These are phyloP conservation scores for Plenodomus lindquistii DNA, from an alignment of 2,329 filamentous ascomycete species.

Conservation along the genomic window DNA sequence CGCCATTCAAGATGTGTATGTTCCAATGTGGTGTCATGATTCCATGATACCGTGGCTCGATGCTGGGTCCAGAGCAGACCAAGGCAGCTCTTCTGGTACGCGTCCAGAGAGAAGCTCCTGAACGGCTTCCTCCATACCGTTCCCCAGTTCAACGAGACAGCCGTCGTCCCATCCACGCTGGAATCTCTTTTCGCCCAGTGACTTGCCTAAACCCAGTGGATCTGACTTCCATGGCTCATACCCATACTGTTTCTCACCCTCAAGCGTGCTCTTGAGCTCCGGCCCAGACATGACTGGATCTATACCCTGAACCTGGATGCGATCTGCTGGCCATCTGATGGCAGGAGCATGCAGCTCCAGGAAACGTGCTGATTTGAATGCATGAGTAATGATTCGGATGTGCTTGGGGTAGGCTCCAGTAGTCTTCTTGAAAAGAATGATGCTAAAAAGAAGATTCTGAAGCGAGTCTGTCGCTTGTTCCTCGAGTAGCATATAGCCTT, in stretches of 20 bases:
- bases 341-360: slow-evolving; percentile 47
- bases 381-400: slow-evolving; percentile 52
- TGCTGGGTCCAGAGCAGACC: slow-evolving; percentile 12
- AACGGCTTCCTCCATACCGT: slow-evolving; percentile 35
- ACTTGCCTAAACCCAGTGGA: slow-evolving; percentile 42
- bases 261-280: slow-evolving; percentile 42
- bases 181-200: slow-evolving; percentile 45
- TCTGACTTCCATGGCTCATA: slow-evolving; percentile 46
- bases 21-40: neutral
- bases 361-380: slow-evolving; percentile 52
- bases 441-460: slow-evolving; percentile 79
- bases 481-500: slow-evolving; percentile 62
- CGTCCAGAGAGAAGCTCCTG: slow-evolving; percentile 28
- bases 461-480: slow-evolving; percentile 80
- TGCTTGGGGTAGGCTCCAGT: slow-evolving; percentile 47
- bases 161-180: slow-evolving; percentile 45
- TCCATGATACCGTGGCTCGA: neutral
- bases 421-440: slow-evolving; percentile 58
- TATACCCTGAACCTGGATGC: slow-evolving; percentile 50
- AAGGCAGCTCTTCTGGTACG: slow-evolving; percentile 29
- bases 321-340: slow-evolving; percentile 48
- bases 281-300: slow-evolving; percentile 48
- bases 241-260: slow-evolving; percentile 44
- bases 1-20: neutral
- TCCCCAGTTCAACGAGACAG: slow-evolving; percentile 16